Evolutionary conservation across 2,329 filamentous ascomycete species (phyloP).

Genomic region (Trichoderma atrobrunneum): DNA sequence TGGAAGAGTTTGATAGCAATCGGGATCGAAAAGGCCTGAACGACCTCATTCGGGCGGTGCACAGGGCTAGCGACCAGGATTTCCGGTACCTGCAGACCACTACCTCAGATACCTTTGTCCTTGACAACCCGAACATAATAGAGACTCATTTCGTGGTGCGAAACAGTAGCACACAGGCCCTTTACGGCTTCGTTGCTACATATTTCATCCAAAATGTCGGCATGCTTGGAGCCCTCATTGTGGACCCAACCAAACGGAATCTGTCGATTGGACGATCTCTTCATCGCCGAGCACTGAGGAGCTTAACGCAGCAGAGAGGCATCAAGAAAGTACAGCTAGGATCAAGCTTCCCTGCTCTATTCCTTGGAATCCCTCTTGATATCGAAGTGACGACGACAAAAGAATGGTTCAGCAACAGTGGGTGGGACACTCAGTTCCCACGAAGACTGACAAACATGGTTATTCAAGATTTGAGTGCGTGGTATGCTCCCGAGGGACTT

Average conservation of each 20-base stretch:
- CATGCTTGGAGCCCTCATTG: slow-evolving; percentile 81
- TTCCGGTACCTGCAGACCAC: slow-evolving; percentile 69
- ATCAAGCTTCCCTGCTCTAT: slow-evolving; percentile 77
- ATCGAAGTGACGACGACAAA: slow-evolving; percentile 47
- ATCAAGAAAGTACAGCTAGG: slow-evolving; percentile 81
- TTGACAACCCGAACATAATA: slow-evolving; percentile 67
- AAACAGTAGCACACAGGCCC: slow-evolving; percentile 84
- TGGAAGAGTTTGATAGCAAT: slow-evolving; percentile 80
- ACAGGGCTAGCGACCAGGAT: slow-evolving; percentile 63
- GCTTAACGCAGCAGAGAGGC: slow-evolving; percentile 64
- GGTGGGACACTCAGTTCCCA: slow-evolving; percentile 73
- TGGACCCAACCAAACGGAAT: slow-evolving; percentile 81
- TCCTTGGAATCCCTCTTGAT: slow-evolving; percentile 72
- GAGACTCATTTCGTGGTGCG: slow-evolving; percentile 89
- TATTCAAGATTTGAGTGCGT: slow-evolving; percentile 68
- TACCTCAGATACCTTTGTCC: slow-evolving; percentile 71
- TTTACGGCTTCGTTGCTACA: slow-evolving; percentile 90
- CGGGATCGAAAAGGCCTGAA: slow-evolving; percentile 73
- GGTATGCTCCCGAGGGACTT: slow-evolving; percentile 74
- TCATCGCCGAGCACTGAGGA: slow-evolving; percentile 78
- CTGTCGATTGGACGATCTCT: slow-evolving; percentile 88
- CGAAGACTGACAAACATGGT: slow-evolving; percentile 63
- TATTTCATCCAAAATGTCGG: slow-evolving; percentile 73
- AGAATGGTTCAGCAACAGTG: slow-evolving; percentile 85
- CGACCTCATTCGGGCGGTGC: slow-evolving; percentile 68